Conservation (phyloP, 2,329 filamentous ascomycete genomes). For the Aspergillus uvarum region DNA sequence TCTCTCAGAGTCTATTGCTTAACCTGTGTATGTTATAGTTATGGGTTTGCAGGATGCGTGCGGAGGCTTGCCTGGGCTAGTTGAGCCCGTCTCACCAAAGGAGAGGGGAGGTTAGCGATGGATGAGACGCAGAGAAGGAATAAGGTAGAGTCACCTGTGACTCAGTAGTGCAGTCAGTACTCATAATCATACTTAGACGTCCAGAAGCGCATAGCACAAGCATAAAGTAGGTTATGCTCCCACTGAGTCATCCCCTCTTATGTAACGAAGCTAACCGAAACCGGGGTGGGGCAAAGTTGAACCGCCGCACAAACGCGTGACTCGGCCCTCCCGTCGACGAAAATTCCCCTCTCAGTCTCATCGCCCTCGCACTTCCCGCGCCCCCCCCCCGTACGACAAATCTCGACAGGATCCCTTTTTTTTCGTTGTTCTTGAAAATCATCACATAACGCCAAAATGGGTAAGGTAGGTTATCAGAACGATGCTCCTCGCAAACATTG, state of each 20-base stretch:
- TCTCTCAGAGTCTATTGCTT: too few species aligned
- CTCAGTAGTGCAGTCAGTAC: too few species aligned
- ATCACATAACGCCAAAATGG: conserved; percentile 13
- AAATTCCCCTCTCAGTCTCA: conserved; percentile 9
- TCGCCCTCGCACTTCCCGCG: conserved; percentile 6
- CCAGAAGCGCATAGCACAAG: neutral
- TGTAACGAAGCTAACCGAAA: conserved; percentile 8
- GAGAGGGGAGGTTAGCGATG: too few species aligned
- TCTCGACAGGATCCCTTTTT: conserved; percentile 10
- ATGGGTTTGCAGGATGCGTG: too few species aligned
- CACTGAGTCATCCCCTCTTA: neutral
- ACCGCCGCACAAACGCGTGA: conserved; percentile 18
- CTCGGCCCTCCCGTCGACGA: conserved; percentile 3
- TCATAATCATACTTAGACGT: too few species aligned
- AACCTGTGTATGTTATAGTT: too few species aligned
- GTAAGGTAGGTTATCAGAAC: conserved; percentile 14
- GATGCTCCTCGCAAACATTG: neutral
- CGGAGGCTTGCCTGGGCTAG: too few species aligned
- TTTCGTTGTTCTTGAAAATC: conserved; percentile 2
- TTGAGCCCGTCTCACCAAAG: too few species aligned
- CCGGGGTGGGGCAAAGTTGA: conserved; percentile 1
- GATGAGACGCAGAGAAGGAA: too few species aligned
- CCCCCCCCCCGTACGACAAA: conserved; percentile 10
- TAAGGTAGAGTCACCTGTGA: too few species aligned
- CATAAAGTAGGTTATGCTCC: neutral